Conservation (phyloP, 352 stramenopile species). For the Phytophthora brassicae region DNA sequence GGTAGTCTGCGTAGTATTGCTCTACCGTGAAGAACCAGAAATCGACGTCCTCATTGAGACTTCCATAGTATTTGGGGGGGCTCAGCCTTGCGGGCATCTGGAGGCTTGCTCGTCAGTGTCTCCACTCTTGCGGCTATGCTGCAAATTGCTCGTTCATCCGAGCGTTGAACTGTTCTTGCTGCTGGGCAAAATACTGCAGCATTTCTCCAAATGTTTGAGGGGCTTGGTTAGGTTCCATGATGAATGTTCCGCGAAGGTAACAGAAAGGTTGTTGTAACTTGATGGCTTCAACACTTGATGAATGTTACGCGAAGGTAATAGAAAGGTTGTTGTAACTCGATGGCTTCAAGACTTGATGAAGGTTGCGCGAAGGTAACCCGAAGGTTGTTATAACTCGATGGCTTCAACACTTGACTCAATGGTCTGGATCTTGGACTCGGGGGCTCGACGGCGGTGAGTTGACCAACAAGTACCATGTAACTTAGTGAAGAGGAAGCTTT, state of each 20-base stretch:
- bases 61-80: no score
- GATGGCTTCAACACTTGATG: neutral
- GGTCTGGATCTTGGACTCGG: neutral
- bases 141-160: no score
- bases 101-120: no score
- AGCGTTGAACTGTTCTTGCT: no score
- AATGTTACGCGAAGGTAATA: neutral
- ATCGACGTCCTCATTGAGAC: slow-evolving; percentile 1
- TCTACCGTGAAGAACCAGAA: slow-evolving; percentile 3
- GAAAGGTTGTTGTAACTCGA: neutral
- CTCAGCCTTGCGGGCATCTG: no score
- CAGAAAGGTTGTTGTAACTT: neutral
- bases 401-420: neutral
- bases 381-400: neutral
- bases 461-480: neutral
- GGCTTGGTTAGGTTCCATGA: neutral
- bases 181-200: no score
- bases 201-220: no score
- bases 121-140: no score
- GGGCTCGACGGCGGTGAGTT: neutral
- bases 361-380: neutral
- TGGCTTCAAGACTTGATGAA: no score
- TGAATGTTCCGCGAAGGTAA: neutral
- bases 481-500: neutral
- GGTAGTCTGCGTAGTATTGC: slow-evolving; percentile 7